A percentile compares a stretch with the other conserved stretches of the same genome.
phyloP scores from a whole-genome alignment of 2,329 filamentous ascomycete genomes.

The Diaporthe sp. region DNA sequence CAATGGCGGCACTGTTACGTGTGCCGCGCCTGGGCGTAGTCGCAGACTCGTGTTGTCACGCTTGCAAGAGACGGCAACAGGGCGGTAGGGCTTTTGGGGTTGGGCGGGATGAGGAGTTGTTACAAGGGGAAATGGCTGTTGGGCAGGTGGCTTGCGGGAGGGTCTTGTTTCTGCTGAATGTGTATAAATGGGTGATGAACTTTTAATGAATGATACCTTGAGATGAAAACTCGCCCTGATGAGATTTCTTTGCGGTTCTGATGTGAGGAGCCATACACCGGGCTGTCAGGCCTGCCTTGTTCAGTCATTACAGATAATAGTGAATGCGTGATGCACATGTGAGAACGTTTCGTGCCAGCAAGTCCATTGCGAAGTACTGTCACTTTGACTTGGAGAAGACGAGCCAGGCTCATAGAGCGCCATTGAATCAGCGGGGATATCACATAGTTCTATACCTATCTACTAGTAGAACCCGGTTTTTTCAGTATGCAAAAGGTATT shows the following conservation, averaged over 20 bases:
- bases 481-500: constrained; percentile 2
- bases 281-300: neutral
- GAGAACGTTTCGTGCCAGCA: neutral
- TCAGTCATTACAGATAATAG: neutral
- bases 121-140: too few species aligned
- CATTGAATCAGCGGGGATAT: neutral
- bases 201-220: neutral
- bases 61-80: neutral
- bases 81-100: neutral
- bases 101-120: neutral
- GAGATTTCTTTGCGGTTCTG: neutral
- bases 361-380: neutral
- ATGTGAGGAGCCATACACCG: too few species aligned
- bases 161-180: neutral
- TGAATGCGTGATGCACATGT: neutral
- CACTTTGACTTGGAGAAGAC: neutral
- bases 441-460: constrained; percentile 28
- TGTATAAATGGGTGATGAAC: neutral
- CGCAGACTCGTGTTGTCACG: neutral
- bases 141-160: neutral
- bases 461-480: constrained; percentile 5
- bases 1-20: neutral
- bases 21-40: neutral
- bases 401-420: neutral
- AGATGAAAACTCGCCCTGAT: neutral